These are phyloP conservation scores for Neofusicoccum umdonicola DNA, from an alignment of 2,329 filamentous ascomycete genomes.

Conservation along the genomic window DNA sequence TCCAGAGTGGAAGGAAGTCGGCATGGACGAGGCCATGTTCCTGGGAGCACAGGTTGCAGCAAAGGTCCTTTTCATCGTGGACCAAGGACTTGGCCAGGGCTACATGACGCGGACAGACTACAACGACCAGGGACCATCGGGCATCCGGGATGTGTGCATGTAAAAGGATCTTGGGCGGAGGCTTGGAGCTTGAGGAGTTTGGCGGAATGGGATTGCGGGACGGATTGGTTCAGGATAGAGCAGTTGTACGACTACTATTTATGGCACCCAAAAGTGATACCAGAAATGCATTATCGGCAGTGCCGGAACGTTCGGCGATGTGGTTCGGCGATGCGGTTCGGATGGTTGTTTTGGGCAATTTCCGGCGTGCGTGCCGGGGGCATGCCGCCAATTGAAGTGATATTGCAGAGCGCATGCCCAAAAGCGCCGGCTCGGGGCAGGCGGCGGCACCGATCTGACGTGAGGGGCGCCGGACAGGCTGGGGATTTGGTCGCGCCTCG, in stretches of 20 bases:
- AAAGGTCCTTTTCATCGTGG: slow-evolving; percentile 68
- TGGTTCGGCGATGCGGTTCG: background rate
- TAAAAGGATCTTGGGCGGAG: background rate
- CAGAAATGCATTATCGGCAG: background rate
- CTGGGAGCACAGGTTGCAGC: slow-evolving; percentile 84
- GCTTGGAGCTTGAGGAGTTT: slow-evolving; percentile 14
- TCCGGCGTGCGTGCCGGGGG: background rate
- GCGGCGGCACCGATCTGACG: background rate
- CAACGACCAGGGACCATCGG: slow-evolving; percentile 64
- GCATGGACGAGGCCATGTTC: slow-evolving; percentile 79
- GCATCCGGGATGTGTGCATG: slow-evolving; percentile 54
- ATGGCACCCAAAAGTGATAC: slow-evolving; percentile 2
- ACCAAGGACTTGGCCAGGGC: slow-evolving; percentile 64
- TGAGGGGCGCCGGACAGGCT: background rate
- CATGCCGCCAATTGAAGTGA: background rate
- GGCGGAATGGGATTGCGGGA: background rate
- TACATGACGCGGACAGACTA: slow-evolving; percentile 68
- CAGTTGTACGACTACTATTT: slow-evolving; percentile 10
- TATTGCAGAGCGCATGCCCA: no score
- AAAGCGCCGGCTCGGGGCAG: no score
- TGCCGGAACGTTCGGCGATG: background rate
- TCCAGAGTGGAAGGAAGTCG: slow-evolving; percentile 78
- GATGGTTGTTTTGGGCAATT: background rate
- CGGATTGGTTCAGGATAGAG: background rate
- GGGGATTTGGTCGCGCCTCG: background rate